Base-by-base conservation (phyloP, 805 yeast species). In the Barnettozyma wickerhamii region DNA sequence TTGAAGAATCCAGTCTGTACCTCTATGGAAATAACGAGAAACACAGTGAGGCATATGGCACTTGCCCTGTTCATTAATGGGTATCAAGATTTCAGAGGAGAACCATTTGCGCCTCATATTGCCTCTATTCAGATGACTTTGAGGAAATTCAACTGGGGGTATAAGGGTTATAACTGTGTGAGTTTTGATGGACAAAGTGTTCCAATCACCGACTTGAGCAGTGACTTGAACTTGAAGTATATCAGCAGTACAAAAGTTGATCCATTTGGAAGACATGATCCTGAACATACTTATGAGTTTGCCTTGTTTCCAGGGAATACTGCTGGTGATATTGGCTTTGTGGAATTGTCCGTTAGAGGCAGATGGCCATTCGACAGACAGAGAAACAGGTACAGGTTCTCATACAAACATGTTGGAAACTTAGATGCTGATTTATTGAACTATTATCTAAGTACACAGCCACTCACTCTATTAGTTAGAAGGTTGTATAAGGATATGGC, bases 271-370 rank as follows among this genome's bases (percentile, higher is more conserved):
- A 29, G 15, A 5, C 37, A 19, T 14, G 44, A 41, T 24, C 6
- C 20, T 6, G 14, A 14, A 10, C 37, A 37, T 28, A 12, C 12
- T 19, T 41, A 14, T 21, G 44, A 41, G 13, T 33, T 32, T 17
- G 44, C 44, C n/a, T 18, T 36, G 17, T 41, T 36, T 26, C 39
- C 39, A n/a, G 44, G 44, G 14, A 41, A 30, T n/a, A n/a, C 19
- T 5, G 19, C 20, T 14, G 32, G 29, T 14, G 44, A 41, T 18
- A 36, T 41, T 33, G 44, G 44, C 10, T 32, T 30, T 15, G 44
- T 28, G 13, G 36, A 35, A 6, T 18, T 41, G 13, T 35, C 36
- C 19, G 37, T 37, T 15, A 26, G 15, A 9, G 38, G 38, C 3
- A 41, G 23, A 27, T 37, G 34, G 34, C 20, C 18, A 17, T 13